Percentiles rank a stretch among this genome's conserved stretches.
These are phyloP conservation scores for Aureoboletus auriporus DNA, from an alignment of 768 basidiomycete genomes.

Conservation along the genomic window DNA sequence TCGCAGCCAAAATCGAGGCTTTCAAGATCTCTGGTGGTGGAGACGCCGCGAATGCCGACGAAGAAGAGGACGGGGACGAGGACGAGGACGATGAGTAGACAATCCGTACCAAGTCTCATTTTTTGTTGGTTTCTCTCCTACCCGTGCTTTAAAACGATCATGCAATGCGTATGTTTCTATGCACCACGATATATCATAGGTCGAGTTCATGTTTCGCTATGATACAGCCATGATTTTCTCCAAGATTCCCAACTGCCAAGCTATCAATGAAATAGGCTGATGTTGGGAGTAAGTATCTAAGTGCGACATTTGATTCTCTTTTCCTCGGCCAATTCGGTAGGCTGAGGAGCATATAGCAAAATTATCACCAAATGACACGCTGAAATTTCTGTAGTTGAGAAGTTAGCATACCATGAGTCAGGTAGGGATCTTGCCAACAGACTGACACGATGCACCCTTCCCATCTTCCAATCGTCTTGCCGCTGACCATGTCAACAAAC, in stretches of 20 bases:
- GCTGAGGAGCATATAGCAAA: conserved; percentile 56
- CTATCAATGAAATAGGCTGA: conserved; percentile 37
- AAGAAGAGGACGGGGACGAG: conserved; percentile 24
- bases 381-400: conserved; percentile 53
- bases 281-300: conserved; percentile 39
- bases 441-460: conserved; percentile 74
- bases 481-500: conserved; percentile 73
- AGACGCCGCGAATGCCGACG: conserved; percentile 43
- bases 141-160: conserved; percentile 11
- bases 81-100: conserved; percentile 53
- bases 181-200: conserved; percentile 8
- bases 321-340: conserved; percentile 44
- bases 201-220: conserved; percentile 10
- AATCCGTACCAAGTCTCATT: conserved; percentile 1
- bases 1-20: conserved; percentile 85
- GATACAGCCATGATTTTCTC: conserved; percentile 31
- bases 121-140: background rate
- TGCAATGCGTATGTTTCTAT: conserved; percentile 18
- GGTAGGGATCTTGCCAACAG: background rate
- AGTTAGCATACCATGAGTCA: conserved; percentile 6
- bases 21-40: conserved; percentile 68
- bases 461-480: conserved; percentile 67
- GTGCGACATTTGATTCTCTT: conserved; percentile 37
- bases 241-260: conserved; percentile 55
- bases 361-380: conserved; percentile 48